Base-by-base conservation (phyloP, 2,329 filamentous ascomycete genomes). In the Hirsutella thompsonii region DNA sequence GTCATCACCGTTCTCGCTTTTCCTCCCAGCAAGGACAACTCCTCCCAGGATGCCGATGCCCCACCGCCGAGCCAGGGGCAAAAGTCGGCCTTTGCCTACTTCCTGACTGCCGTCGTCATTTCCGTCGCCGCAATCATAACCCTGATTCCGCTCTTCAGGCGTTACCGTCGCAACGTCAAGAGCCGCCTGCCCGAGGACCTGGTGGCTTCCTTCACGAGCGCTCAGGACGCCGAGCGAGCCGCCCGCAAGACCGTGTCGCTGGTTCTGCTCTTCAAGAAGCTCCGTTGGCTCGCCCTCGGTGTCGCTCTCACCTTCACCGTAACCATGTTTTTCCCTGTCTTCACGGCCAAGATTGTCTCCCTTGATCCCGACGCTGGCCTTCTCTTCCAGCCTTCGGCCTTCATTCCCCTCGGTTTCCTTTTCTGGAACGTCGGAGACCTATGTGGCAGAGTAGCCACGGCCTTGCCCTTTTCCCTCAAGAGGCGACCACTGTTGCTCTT, bases 261-360 rank as follows among this genome's bases (percentile, higher is more conserved):
- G 47, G 66, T 66, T 48, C 67, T 67, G 1, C 74, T 96, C 3
- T 79, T 92, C 52, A 66, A 66, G 45, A 94, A 94, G 59, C 74
- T 96, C 36, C 77, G 75, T 53, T 93, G 83, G 76, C 70, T 88
- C 13, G 76, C 86, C 0, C 66, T 70, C n/a, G 76, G 84, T 8
- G 76, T 95, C 13, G 87, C 86, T 52, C 57, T 89, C 47, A 88
- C 81, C 55, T 96, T 96, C 54, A 64, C 72, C 34, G 64, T 90
- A 41, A 89, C 89, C 38, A 96, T 98, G 90, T 79, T 92, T 57
- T 96, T 89, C 66, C 92, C 92, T 1, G 85, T 96, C 45, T 93
- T 93, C 61, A 96, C 92, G 0, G 66, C 72, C 43, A 77, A 81
- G 60, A 81, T 67, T 47, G 52, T 63, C 28, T 74, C 70, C 8